phyloP scores from a whole-genome alignment of 2,329 filamentous ascomycete genomes.

The Sporothrix pallida region DNA sequence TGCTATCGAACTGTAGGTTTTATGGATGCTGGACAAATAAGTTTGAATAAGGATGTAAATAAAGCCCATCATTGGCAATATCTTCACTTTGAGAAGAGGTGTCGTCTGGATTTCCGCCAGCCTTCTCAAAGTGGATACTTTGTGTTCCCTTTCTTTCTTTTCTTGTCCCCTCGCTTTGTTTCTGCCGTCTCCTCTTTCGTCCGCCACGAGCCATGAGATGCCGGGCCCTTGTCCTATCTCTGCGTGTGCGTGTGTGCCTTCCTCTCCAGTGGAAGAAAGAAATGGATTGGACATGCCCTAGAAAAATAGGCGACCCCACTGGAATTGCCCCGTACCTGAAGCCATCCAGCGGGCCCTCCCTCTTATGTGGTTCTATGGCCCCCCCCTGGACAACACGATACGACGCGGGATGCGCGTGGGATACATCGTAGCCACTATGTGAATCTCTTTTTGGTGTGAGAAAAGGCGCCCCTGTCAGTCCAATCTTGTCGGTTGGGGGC shows the following conservation, averaged over 20 bases:
- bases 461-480: neutral
- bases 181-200: neutral
- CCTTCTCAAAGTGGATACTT: conserved; percentile 25
- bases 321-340: conserved; percentile 1
- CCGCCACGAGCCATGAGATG: conserved; percentile 10
- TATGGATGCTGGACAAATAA: neutral
- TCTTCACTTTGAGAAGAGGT: neutral
- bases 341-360: neutral
- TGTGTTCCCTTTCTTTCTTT: neutral
- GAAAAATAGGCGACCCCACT: conserved; percentile 3
- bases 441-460: neutral
- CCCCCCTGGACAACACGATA: conserved; percentile 2
- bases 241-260: neutral
- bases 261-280: neutral
- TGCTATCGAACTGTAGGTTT: neutral
- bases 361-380: neutral
- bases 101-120: conserved; percentile 1
- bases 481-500: conserved; percentile 3
- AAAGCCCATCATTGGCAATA: neutral
- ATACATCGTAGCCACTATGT: neutral
- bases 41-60: neutral
- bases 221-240: conserved; percentile 2
- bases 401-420: conserved; percentile 21
- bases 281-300: neutral
- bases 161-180: neutral